A percentile compares a stretch with the other conserved stretches of the same genome.
phyloP scores from a whole-genome alignment of 140 eudicot genomes.

The Ambrosia hybrid region DNA sequence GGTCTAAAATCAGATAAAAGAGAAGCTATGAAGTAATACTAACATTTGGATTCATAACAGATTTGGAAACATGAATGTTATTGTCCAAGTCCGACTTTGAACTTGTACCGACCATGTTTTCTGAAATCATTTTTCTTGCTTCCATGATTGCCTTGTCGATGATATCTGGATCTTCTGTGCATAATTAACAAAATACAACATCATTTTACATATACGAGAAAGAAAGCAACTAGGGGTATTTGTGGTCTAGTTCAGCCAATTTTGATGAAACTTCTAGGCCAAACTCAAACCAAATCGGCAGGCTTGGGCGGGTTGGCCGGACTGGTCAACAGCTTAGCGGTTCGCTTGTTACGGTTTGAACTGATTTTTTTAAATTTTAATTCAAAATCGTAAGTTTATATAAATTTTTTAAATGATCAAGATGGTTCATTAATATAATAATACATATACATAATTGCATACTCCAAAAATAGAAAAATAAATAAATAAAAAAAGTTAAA shows the following conservation, averaged over 20 bases:
- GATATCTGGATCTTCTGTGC: slow-evolving; percentile 51
- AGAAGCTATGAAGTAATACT: slow-evolving; percentile 26
- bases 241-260: background rate
- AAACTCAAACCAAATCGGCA: background rate
- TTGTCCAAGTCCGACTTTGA: slow-evolving; percentile 51
- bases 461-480: background rate
- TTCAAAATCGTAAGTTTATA: background rate
- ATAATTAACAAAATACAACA: background rate
- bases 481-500: background rate
- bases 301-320: background rate
- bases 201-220: background rate
- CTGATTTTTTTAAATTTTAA: too few relatives aligned
- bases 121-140: slow-evolving; percentile 74
- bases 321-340: background rate
- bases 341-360: background rate
- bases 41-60: slow-evolving; percentile 44
- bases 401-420: background rate
- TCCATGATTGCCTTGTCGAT: slow-evolving; percentile 57
- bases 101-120: slow-evolving; percentile 61
- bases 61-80: slow-evolving; percentile 29
- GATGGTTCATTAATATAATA: background rate
- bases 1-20: background rate
- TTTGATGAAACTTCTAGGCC: background rate
- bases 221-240: background rate
- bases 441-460: background rate